Conservation (phyloP, 441 rosid genomes). For the Erysimum pusillum region DNA sequence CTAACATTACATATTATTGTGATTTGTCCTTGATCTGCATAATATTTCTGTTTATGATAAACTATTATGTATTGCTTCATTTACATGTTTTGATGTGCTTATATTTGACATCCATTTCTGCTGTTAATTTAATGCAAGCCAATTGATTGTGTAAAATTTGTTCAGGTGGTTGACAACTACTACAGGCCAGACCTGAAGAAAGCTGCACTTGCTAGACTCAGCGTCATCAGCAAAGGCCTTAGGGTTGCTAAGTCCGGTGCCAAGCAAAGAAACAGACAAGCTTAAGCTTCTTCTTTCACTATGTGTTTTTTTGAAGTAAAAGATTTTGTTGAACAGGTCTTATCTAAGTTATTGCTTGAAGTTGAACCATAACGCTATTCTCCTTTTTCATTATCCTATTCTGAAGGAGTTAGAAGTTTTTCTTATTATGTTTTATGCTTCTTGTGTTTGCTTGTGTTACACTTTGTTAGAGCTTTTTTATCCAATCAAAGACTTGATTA, state of each 20-base stretch:
- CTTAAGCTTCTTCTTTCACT: slow-evolving; percentile 30
- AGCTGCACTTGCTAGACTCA: slow-evolving; percentile 72
- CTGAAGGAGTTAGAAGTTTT: slow-evolving; percentile 13
- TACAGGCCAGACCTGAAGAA: slow-evolving; percentile 72
- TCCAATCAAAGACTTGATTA: background rate
- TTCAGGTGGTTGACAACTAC: slow-evolving; percentile 67
- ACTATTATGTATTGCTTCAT: no score
- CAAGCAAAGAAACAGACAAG: slow-evolving; percentile 71
- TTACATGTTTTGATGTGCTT: no score
- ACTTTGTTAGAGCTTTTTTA: background rate
- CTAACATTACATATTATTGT: slow-evolving; percentile 36
- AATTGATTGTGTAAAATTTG: background rate
- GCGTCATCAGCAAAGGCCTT: slow-evolving; percentile 63
- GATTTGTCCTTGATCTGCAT: slow-evolving; percentile 9
- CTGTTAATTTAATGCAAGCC: background rate
- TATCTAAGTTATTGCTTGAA: slow-evolving; percentile 19
- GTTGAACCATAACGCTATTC: slow-evolving; percentile 35
- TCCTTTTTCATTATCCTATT: slow-evolving; percentile 31
- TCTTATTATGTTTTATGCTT: background rate
- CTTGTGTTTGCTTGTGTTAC: slow-evolving; percentile 6
- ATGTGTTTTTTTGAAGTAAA: slow-evolving; percentile 29
- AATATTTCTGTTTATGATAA: background rate
- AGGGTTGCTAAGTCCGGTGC: slow-evolving; percentile 69
- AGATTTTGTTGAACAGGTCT: slow-evolving; percentile 43
- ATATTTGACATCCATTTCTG: no score